Evolutionary conservation across 306 rosid species (phyloP).

Genomic region (Ormosia emarginata): DNA sequence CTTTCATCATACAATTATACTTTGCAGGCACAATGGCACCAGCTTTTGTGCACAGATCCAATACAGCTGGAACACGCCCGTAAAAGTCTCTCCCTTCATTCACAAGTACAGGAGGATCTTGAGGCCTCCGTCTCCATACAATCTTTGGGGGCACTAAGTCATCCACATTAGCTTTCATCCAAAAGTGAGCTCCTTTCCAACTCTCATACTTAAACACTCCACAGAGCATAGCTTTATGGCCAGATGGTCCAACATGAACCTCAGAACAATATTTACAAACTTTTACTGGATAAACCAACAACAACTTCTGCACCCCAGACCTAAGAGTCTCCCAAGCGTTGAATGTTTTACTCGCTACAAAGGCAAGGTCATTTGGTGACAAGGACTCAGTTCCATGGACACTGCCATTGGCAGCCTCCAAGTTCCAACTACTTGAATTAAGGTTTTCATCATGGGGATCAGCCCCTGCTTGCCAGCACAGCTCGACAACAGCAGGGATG

Average conservation of each 20-base stretch:
- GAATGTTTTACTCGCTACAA: constrained; percentile 54
- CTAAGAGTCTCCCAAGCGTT: constrained; percentile 75
- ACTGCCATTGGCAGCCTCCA: constrained; percentile 26
- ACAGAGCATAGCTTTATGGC: constrained; percentile 79
- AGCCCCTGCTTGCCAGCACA: constrained; percentile 89
- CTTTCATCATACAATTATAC: constrained; percentile 72
- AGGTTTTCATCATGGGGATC: constrained; percentile 34
- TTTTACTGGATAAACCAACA: constrained; percentile 73
- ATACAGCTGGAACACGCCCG: constrained; percentile 72
- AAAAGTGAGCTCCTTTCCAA: constrained; percentile 76
- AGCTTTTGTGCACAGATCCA: constrained; percentile 71
- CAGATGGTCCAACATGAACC: constrained; percentile 90
- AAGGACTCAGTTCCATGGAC: constrained; percentile 31
- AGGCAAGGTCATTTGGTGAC: constrained; percentile 42
- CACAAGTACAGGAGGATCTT: constrained; percentile 76
- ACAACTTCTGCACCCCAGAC: constrained; percentile 65
- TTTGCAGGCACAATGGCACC: constrained; percentile 60
- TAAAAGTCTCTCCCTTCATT: constrained; percentile 64
- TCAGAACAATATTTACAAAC: constrained; percentile 84
- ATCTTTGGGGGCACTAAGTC: constrained; percentile 76
- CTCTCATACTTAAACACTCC: constrained; percentile 82
- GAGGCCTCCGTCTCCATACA: constrained; percentile 71
- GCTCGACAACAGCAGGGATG: constrained; percentile 79
- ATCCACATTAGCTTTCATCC: constrained; percentile 74
- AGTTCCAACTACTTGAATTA: constrained; percentile 30